Conservation (phyloP, 192 early-diverging fungal species). For the Mortierella hygrophila region DNA sequence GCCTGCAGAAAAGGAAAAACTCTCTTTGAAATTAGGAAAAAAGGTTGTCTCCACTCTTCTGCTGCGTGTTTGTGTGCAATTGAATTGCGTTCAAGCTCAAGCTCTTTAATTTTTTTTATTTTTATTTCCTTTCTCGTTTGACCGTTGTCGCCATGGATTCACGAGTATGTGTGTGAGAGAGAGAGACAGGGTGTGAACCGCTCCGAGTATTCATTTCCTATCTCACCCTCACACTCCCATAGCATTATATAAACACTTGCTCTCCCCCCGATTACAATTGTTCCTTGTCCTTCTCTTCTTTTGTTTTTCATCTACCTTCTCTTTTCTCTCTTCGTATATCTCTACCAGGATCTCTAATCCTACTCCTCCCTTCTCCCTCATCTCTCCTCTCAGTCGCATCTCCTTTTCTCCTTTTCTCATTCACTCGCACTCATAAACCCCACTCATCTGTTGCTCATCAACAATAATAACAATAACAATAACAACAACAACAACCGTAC, state of each 20-base stretch:
- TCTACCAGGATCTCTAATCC: no score
- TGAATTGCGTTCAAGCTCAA: not conserved
- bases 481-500: no score
- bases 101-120: not conserved
- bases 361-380: not conserved
- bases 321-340: not conserved
- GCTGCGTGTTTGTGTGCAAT: no score
- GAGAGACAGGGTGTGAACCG: no score
- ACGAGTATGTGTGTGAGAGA: no score
- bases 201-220: no score
- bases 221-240: no score
- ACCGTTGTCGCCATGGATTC: not conserved
- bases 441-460: not conserved
- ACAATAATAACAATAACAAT: no score
- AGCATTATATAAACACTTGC: not conserved
- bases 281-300: not conserved
- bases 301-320: not conserved
- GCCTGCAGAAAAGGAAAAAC: not conserved
- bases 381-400: not conserved
- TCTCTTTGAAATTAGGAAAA: not conserved
- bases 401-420: not conserved
- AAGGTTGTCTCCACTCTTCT: not conserved
- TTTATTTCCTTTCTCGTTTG: not conserved
- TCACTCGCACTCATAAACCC: not conserved
- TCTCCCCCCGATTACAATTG: not conserved